These are phyloP conservation scores for Hygrocybe coccinea DNA, from an alignment of 768 basidiomycete genomes.

Conservation along the genomic window DNA sequence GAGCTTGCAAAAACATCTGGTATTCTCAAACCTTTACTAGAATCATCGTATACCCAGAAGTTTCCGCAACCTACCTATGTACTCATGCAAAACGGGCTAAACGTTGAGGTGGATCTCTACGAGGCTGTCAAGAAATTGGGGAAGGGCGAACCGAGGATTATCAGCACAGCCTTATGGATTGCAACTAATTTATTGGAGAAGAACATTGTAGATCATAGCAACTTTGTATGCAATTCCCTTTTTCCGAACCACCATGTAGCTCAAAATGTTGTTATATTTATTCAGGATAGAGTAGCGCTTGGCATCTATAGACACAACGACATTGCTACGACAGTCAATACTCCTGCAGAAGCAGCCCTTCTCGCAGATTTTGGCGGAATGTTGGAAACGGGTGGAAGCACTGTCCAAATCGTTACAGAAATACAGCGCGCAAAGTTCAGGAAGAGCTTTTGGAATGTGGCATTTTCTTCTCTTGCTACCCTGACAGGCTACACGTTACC, in stretches of 20 bases:
- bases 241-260: background rate
- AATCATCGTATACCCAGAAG: slow-evolving; percentile 40
- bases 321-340: slow-evolving; percentile 38
- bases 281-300: slow-evolving; percentile 46
- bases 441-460: slow-evolving; percentile 64
- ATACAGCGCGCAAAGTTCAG: slow-evolving; percentile 58
- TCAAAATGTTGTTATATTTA: background rate
- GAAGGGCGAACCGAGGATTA: slow-evolving; percentile 44
- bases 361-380: slow-evolving; percentile 44
- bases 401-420: slow-evolving; percentile 45
- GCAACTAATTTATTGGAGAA: slow-evolving; percentile 43
- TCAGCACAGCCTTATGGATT: slow-evolving; percentile 54
- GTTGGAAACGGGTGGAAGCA: slow-evolving; percentile 45
- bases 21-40: slow-evolving; percentile 54
- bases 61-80: slow-evolving; percentile 55
- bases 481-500: slow-evolving; percentile 48
- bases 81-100: slow-evolving; percentile 67
- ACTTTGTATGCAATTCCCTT: slow-evolving; percentile 41
- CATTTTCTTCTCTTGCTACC: slow-evolving; percentile 49
- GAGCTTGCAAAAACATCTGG: slow-evolving; percentile 54
- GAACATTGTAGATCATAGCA: slow-evolving; percentile 47
- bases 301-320: slow-evolving; percentile 52
- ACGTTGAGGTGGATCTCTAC: slow-evolving; percentile 64
- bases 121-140: slow-evolving; percentile 41
- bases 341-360: slow-evolving; percentile 36